Percentiles rank a stretch among this genome's conserved stretches.
phyloP scores from a whole-genome alignment of 2,329 filamentous ascomycete species.

The Fusarium sp. region DNA sequence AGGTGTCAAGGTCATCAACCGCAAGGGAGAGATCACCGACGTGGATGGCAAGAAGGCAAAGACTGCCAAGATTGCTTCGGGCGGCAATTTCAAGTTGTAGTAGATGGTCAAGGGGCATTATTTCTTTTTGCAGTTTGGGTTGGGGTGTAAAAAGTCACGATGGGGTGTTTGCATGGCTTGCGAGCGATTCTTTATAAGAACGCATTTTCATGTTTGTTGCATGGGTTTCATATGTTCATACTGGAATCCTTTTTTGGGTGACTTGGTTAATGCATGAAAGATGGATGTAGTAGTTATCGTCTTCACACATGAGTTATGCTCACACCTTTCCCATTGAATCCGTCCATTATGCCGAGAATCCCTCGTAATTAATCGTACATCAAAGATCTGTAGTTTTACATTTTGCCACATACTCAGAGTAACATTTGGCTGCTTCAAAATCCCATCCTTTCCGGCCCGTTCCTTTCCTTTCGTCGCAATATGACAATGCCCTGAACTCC shows the following conservation, averaged over 20 bases:
- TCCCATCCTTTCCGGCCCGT: conserved; percentile 10
- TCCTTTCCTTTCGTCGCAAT: conserved; percentile 7
- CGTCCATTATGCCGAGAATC: neutral
- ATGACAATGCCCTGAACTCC: conserved; percentile 33
- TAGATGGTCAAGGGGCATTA: conserved; percentile 48
- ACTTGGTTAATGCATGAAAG: neutral
- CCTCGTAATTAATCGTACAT: conserved; percentile 20
- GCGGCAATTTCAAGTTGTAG: conserved; percentile 73
- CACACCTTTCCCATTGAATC: neutral
- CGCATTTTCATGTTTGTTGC: conserved; percentile 33
- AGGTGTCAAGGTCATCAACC: conserved; percentile 91
- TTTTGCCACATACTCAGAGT: neutral
- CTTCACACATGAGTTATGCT: conserved; percentile 1
- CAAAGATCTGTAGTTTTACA: conserved; percentile 18
- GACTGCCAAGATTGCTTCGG: conserved; percentile 61
- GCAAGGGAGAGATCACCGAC: conserved; percentile 86
- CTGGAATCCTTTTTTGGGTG: neutral
- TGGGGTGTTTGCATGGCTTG: conserved; percentile 35
- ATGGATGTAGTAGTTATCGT: neutral
- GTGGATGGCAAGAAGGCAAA: conserved; percentile 83
- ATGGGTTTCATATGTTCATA: conserved; percentile 16
- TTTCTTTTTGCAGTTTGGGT: conserved; percentile 20
- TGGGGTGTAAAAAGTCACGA: conserved; percentile 21
- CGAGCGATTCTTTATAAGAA: conserved; percentile 42
- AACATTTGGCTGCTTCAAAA: conserved; percentile 1